Evolutionary conservation across 495 filamentous ascomycete species (phyloP).

Genomic region (Glarea lozoyensis): DNA sequence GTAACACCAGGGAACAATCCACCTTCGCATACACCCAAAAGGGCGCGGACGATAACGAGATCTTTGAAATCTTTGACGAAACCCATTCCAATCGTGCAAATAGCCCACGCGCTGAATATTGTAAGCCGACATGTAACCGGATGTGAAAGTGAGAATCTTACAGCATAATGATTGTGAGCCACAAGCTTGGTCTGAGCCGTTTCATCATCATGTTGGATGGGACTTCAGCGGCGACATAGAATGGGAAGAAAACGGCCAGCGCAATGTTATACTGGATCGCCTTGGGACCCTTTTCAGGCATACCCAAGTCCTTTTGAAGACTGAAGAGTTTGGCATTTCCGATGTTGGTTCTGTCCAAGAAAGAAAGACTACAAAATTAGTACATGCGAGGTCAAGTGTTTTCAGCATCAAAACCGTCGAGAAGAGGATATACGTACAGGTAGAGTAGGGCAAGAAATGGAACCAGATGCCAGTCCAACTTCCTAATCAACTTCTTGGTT

Average conservation of each 20-base stretch:
- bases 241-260: conserved; percentile 54
- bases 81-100: conserved; percentile 50
- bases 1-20: conserved; percentile 60
- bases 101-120: conserved; percentile 35
- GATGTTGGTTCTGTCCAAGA: conserved; percentile 60
- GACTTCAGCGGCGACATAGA: conserved; percentile 53
- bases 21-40: conserved; percentile 57
- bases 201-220: conserved; percentile 57
- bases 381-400: background rate
- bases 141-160: background rate
- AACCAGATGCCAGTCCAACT: conserved; percentile 37
- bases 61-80: conserved; percentile 42
- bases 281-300: conserved; percentile 29
- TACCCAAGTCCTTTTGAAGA: conserved; percentile 26
- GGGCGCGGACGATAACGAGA: conserved; percentile 47
- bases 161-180: conserved; percentile 45
- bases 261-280: conserved; percentile 51
- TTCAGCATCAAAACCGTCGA: background rate
- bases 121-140: background rate
- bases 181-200: conserved; percentile 48
- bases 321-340: conserved; percentile 80
- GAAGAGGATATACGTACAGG: conserved; percentile 15
- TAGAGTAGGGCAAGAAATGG: conserved; percentile 43
- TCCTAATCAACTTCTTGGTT: conserved; percentile 33
- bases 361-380: no score